Evolutionary conservation across 805 yeast genomes (phyloP), one percentile per base, ranked within the genome.

Genomic region (Kuraishia hungarica): DNA sequence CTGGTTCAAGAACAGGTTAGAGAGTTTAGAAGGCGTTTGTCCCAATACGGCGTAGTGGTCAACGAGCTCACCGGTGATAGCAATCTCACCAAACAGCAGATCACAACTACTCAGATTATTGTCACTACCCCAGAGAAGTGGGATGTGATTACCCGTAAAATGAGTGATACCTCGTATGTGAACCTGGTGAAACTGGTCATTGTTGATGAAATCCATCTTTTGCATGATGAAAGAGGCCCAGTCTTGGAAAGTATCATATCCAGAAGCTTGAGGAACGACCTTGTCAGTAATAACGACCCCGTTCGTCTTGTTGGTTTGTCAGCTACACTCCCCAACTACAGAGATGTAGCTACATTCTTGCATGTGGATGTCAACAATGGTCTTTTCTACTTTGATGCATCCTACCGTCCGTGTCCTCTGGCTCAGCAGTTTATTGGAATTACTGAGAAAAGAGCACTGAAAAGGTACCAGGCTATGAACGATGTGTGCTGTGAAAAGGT

Each of bases 91-190:
- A 84, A 81, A 61, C 83, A 80, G 58, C 96, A 93, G 66, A 84
- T 93, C 29, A 69, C 78, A 1, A 84, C 84, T 50, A 87, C 97
- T 0, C 97, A 93, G 62, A 70, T 93, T 4, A 72, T 93, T 52
- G 96, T 93, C 1, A 89, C 97, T 0, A 93, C 99, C 0, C 98
- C 98, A 0, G 99, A 94, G 65, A 93, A 92, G 65, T 93, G 98
- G 97, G 97, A 91, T 72, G 97, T 94, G 1, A 97, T 94, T 1
- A 93, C 99, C 28, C 28, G 56, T 21, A 93, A 93, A 63, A 77
- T 78, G 49, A 75, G 82, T 21, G 93, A 88, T 57, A 73, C 81
- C 1, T 80, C 86, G 23, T 86, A 84, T 61, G 79, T 84, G 0
- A 76, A 79, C 39, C 71, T 83, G 1, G 53, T 90, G 1, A 77